Evolutionary conservation across 345 rosid genomes (phyloP).

Genomic region (Salix exigua): DNA sequence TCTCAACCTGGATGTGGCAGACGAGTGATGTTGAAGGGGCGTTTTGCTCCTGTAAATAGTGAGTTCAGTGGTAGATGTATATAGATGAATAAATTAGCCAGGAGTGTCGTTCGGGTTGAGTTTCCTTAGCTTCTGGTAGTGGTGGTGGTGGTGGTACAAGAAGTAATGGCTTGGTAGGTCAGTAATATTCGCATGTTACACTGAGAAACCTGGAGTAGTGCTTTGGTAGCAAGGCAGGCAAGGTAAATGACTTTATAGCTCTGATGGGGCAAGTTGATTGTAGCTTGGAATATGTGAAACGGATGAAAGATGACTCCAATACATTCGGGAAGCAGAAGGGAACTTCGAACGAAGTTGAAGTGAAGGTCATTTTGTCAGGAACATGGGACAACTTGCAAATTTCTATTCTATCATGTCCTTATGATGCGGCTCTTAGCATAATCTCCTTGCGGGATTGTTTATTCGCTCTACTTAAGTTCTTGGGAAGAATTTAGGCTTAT

Average conservation of each 20-base stretch:
- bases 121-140: constrained; percentile 25
- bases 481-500: constrained; percentile 15
- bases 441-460: constrained; percentile 12
- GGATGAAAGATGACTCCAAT: constrained; percentile 18
- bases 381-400: constrained; percentile 2
- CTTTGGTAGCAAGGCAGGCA: constrained; percentile 11
- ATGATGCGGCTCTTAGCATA: constrained; percentile 2
- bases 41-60: constrained; percentile 44
- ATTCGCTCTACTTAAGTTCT: constrained; percentile 13
- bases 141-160: constrained; percentile 29
- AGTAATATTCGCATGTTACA: constrained; percentile 26
- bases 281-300: constrained; percentile 8
- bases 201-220: constrained; percentile 17
- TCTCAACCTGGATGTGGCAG: constrained; percentile 70
- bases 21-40: constrained; percentile 51
- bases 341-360: background rate
- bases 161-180: constrained; percentile 34
- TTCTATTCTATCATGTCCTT: background rate
- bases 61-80: constrained; percentile 50
- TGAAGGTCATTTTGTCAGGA: constrained; percentile 16
- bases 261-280: constrained; percentile 10
- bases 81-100: constrained; percentile 49
- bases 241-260: background rate
- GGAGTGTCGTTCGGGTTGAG: constrained; percentile 30
- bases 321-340: constrained; percentile 20